A percentile compares a stretch with the other conserved stretches of the same genome.
These are phyloP conservation scores for Fusarium pseudocircinatum DNA, from an alignment of 2,329 filamentous ascomycete genomes.

Conservation along the genomic window DNA sequence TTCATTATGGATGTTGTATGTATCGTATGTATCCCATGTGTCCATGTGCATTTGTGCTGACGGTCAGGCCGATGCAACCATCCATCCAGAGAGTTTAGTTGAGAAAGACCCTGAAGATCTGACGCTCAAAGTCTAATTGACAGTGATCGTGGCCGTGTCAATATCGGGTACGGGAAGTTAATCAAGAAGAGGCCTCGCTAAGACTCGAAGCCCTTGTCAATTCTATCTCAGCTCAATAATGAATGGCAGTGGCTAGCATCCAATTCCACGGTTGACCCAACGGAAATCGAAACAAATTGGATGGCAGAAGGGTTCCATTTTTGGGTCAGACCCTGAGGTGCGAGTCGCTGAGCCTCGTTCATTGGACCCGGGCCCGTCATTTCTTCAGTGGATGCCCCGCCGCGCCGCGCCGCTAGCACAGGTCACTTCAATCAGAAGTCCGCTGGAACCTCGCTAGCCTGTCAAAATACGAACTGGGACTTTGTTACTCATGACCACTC, in stretches of 20 bases:
- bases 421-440: background rate
- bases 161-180: background rate
- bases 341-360: background rate
- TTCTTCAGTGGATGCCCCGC: background rate
- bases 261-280: background rate
- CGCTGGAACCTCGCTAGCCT: conserved; percentile 11
- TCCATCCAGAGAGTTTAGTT: conserved; percentile 4
- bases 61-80: conserved; percentile 32
- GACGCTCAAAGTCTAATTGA: background rate
- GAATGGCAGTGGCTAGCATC: background rate
- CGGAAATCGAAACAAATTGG: conserved; percentile 26
- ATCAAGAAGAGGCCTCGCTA: background rate
- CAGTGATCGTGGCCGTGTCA: background rate
- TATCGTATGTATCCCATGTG: background rate
- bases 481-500: background rate
- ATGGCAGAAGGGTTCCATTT: conserved; percentile 18
- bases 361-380: background rate
- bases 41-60: background rate
- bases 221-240: background rate
- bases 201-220: background rate
- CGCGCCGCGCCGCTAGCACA: conserved; percentile 6
- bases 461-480: conserved; percentile 21
- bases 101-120: conserved; percentile 1
- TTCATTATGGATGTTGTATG: background rate
- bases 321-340: conserved; percentile 19